Evolutionary conservation across 305 asterid species (phyloP).

Genomic region (Fraxinus dipetala): DNA sequence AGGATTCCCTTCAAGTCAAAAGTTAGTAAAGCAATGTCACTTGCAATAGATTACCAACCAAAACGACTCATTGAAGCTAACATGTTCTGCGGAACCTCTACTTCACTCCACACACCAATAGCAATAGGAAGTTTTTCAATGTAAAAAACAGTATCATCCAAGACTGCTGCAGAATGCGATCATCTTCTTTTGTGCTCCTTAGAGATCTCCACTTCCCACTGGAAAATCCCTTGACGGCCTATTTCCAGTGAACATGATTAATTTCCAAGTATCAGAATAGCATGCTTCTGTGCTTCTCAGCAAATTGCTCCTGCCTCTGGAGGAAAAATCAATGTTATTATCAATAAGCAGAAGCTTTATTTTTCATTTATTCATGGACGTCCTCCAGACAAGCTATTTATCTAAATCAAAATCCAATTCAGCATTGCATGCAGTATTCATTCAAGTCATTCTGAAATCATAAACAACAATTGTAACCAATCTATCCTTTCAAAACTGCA

Average conservation of each 20-base stretch:
- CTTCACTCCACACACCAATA: not conserved
- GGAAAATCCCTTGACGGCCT: too few species aligned
- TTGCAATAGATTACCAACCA: not conserved
- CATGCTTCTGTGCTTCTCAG: not conserved
- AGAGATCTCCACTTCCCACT: too few species aligned
- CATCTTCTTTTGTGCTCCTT: too few species aligned
- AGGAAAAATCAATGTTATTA: too few species aligned
- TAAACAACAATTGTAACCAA: not conserved
- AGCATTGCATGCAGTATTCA: not conserved
- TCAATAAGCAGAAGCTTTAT: not conserved
- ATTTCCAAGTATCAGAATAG: not conserved
- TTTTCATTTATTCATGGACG: not conserved
- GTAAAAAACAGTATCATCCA: not conserved
- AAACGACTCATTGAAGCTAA: not conserved
- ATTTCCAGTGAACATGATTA: too few species aligned
- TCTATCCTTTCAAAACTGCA: too few species aligned
- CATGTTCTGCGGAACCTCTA: not conserved
- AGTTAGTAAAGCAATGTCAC: not conserved
- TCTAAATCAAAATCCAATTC: not conserved
- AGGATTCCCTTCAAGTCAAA: not conserved
- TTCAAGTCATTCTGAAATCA: not conserved
- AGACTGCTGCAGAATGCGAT: not conserved
- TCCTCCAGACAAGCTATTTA: not conserved
- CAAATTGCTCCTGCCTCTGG: not conserved
- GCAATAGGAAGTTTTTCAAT: not conserved